Evolutionary conservation across 2,329 filamentous ascomycete species (phyloP).

Genomic region (Hymenoscyphus repandus): DNA sequence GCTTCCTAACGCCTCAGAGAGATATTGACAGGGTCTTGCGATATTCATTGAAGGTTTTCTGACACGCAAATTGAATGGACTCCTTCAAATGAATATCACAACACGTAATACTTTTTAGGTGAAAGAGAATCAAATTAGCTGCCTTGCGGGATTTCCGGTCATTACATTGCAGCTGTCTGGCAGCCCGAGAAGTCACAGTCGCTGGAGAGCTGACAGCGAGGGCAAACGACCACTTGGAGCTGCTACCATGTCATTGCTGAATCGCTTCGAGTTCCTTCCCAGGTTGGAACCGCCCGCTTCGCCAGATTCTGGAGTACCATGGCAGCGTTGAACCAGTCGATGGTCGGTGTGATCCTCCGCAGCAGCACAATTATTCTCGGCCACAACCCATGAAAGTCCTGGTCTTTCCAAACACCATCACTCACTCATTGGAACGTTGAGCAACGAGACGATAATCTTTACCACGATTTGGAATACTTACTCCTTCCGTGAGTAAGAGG

Average conservation of each 20-base stretch:
- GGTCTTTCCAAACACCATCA: background rate
- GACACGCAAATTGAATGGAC: too few species aligned
- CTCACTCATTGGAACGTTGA: background rate
- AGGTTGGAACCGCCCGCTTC: background rate
- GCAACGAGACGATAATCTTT: background rate
- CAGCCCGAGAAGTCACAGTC: too few species aligned
- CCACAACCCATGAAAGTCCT: background rate
- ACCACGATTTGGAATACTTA: background rate
- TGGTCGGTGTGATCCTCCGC: background rate
- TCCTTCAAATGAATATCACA: too few species aligned
- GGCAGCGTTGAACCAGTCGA: constrained; percentile 1
- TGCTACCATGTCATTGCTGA: background rate
- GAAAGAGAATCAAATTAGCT: too few species aligned
- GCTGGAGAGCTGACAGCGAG: too few species aligned
- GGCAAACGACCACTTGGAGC: constrained; percentile 1
- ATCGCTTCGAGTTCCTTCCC: background rate
- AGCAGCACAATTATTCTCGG: background rate
- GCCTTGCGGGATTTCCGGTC: too few species aligned
- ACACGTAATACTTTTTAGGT: too few species aligned
- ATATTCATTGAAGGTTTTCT: too few species aligned
- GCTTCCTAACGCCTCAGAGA: too few species aligned
- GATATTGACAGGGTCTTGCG: too few species aligned
- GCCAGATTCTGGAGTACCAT: constrained; percentile 1
- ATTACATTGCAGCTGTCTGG: too few species aligned
- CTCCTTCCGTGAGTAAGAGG: background rate